Evolutionary conservation across 805 yeast genomes (phyloP).

Genomic region (Priceomyces medius): DNA sequence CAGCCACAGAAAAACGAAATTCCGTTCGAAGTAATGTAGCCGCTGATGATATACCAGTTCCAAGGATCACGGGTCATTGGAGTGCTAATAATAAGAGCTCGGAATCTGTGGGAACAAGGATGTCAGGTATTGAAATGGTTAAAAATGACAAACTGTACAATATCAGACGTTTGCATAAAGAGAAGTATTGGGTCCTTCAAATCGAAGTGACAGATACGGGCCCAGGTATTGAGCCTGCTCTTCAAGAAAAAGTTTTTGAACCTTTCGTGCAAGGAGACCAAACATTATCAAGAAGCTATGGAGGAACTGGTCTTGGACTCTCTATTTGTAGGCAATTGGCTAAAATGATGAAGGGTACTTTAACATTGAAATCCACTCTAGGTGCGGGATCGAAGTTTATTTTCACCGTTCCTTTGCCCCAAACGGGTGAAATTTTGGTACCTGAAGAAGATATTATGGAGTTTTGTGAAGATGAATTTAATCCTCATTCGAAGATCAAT

Average conservation of each 20-base stretch:
- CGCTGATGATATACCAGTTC: not conserved
- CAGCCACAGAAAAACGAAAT: not conserved
- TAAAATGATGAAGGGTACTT: slow-evolving; percentile 83
- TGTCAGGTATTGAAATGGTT: slow-evolving; percentile 28
- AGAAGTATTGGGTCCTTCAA: slow-evolving; percentile 57
- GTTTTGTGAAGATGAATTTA: slow-evolving; percentile 67
- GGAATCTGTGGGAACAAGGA: slow-evolving; percentile 10
- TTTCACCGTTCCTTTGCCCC: slow-evolving; percentile 74
- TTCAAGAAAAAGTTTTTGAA: slow-evolving; percentile 85
- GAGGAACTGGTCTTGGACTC: slow-evolving; percentile 95
- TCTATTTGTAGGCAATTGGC: slow-evolving; percentile 89
- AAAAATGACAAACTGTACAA: slow-evolving; percentile 35
- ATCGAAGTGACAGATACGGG: slow-evolving; percentile 87
- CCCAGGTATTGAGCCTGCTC: slow-evolving; percentile 83
- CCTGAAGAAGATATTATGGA: slow-evolving; percentile 35
- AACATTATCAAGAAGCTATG: slow-evolving; percentile 83
- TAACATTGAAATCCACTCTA: slow-evolving; percentile 67
- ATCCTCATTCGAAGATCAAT: slow-evolving; percentile 50
- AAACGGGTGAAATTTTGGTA: slow-evolving; percentile 54
- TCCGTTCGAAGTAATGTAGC: not conserved
- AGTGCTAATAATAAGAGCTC: not conserved
- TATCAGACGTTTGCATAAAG: slow-evolving; percentile 34
- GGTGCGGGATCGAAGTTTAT: slow-evolving; percentile 86
- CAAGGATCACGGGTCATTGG: not conserved
- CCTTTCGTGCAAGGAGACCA: slow-evolving; percentile 98